phyloP scores from a whole-genome alignment of 2,329 filamentous ascomycete genomes.

The Metarhizium robertsii region DNA sequence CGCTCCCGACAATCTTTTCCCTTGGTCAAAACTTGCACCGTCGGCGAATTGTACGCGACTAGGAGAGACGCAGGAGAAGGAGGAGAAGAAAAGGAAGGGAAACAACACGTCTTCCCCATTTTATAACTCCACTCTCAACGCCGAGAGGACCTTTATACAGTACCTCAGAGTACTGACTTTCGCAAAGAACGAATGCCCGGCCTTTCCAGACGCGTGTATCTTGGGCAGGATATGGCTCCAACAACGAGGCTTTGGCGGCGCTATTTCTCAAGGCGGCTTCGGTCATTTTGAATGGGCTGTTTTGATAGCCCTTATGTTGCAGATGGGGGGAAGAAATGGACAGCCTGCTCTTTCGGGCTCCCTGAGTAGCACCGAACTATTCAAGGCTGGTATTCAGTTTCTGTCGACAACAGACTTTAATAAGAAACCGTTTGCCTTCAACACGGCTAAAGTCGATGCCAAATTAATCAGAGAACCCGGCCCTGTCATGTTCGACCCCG shows the following conservation, averaged over 20 bases:
- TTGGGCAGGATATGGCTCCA: conserved; percentile 83
- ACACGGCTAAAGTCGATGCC: conserved; percentile 18
- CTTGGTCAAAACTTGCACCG: conserved; percentile 60
- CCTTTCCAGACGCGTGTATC: conserved; percentile 75
- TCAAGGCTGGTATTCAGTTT: conserved; percentile 90
- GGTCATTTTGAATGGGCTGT: conserved; percentile 86
- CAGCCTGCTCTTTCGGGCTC: conserved; percentile 65
- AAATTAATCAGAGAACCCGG: conserved; percentile 33
- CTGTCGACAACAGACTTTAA: conserved; percentile 64
- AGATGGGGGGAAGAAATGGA: conserved; percentile 65
- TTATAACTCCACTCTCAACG: conserved; percentile 80
- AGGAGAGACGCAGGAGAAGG: conserved; percentile 31
- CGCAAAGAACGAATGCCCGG: conserved; percentile 58
- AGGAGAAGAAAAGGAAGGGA: conserved; percentile 20
- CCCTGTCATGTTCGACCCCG: conserved; percentile 72
- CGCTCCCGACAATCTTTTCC: conserved; percentile 59
- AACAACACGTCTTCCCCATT: conserved; percentile 55
- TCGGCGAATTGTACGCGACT: conserved; percentile 60
- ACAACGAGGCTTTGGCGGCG: conserved; percentile 70
- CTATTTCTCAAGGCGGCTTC: conserved; percentile 70
- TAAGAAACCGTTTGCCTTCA: conserved; percentile 53
- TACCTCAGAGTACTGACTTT: conserved; percentile 70
- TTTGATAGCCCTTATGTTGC: conserved; percentile 71
- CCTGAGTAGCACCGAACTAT: conserved; percentile 85
- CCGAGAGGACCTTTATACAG: conserved; percentile 61